Evolutionary conservation across 1,139 yeast species (phyloP).

Genomic region (Suhomyces panamericanus): DNA sequence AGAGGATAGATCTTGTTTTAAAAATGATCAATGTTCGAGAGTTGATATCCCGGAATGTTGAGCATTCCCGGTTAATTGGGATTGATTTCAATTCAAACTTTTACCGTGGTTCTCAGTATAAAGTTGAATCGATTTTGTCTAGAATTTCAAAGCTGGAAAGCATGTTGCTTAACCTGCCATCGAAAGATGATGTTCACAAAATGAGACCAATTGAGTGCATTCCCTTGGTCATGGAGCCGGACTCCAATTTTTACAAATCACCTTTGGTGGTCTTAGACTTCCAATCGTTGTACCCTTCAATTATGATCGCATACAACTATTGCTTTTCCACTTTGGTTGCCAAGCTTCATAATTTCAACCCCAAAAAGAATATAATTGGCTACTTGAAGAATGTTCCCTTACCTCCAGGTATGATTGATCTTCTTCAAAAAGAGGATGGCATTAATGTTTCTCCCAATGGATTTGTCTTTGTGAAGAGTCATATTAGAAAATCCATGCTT

Average conservation of each 20-base stretch:
- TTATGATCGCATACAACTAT: conserved; percentile 87
- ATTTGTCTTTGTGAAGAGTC: conserved; percentile 65
- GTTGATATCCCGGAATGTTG: conserved; percentile 68
- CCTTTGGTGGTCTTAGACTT: conserved; percentile 90
- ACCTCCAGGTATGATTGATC: conserved; percentile 56
- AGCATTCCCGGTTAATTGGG: conserved; percentile 83
- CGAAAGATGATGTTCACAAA: conserved; percentile 74
- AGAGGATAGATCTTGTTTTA: conserved; percentile 46
- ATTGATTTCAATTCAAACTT: conserved; percentile 86
- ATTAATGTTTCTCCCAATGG: conserved; percentile 85
- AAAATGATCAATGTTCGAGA: conserved; percentile 63
- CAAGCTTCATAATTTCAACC: conserved; percentile 53
- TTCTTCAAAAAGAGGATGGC: conserved; percentile 49
- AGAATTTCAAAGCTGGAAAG: conserved; percentile 78
- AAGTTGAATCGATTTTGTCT: conserved; percentile 80
- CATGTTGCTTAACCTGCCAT: conserved; percentile 72
- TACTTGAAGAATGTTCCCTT: conserved; percentile 48
- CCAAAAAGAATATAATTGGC: conserved; percentile 42
- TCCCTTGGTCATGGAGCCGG: conserved; percentile 92
- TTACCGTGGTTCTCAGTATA: conserved; percentile 89
- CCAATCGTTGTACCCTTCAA: conserved; percentile 90
- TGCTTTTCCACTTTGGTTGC: conserved; percentile 90
- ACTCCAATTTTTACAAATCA: conserved; percentile 78
- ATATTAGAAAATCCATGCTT: conserved; percentile 67
- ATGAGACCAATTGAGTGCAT: conserved; percentile 87